Base-by-base conservation (phyloP, 257 asterid species). In the Nicotiana paniculata region DNA sequence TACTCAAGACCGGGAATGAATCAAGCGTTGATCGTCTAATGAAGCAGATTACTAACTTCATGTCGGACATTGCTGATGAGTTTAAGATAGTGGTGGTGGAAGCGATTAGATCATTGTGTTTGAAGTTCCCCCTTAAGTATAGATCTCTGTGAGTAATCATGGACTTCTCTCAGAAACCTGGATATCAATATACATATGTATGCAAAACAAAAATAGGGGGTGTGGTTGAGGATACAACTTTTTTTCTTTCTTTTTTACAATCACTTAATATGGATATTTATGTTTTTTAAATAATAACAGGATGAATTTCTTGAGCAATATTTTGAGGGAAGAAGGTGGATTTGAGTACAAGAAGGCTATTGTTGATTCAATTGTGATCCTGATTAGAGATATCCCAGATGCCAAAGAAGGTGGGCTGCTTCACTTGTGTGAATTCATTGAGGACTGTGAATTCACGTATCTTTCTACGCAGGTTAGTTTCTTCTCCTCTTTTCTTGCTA, bases 1-100 rank as follows among this genome's bases (percentile, higher is more conserved):
- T 95, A 77, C 96, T 95, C 79, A 95, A 95, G 90, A 95, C 98
- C 28, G 97, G 98, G 85, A 95, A 92, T 61, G 98, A 95, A 83
- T 93, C 98, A 21, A 95, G 98, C 84, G 91, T 95, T 81, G 98
- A 95, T 75, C 97, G 98, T 37, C 87, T 95, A 86, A 95, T 93
- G 97, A 95, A 95, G 85, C 98, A 95, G 83, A 95, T 95, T 83
- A 95, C 98, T 32, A 93, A 88, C 79, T 95, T 95, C 83, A 95
- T 95, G 98, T 95, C 98, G 57, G 98, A 95, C 84, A 95, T 95
- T 86, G 98, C 98, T 54, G 98, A 95, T 84, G 98, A 95, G 88
- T 93, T 95, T 90, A 93, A 95, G 90, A 93, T 95, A 87, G 98
- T 95, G 78, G 98, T 95, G 87, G 98, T 95, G 39, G 98, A 95